Percentiles rank a stretch among this genome's conserved stretches.
These are phyloP conservation scores for Sugiyamaella americana DNA, from an alignment of 805 yeast genomes.

Conservation along the genomic window DNA sequence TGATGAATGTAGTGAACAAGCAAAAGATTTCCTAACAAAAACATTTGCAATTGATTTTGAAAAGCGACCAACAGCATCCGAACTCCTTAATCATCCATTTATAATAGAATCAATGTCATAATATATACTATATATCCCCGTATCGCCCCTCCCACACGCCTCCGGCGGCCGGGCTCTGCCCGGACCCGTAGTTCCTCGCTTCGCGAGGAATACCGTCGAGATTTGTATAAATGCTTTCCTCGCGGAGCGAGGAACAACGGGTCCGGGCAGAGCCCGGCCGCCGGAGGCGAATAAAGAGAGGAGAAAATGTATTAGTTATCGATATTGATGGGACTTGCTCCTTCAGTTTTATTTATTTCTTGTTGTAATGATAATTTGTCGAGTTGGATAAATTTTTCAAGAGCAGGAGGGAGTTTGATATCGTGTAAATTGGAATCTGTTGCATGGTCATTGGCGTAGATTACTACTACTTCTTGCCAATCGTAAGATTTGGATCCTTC, in stretches of 20 bases:
- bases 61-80: conserved; percentile 67
- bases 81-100: conserved; percentile 61
- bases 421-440: conserved; percentile 9
- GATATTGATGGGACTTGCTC: too few species aligned
- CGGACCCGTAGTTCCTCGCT: too few species aligned
- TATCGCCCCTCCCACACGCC: too few species aligned
- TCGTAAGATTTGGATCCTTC: conserved; percentile 17
- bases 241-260: too few species aligned
- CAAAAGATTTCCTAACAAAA: conserved; percentile 55
- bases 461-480: conserved; percentile 22
- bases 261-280: too few species aligned
- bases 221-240: too few species aligned
- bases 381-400: conserved; percentile 10
- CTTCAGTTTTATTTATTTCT: too few species aligned
- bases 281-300: too few species aligned
- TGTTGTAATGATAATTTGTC: conserved; percentile 16
- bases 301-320: too few species aligned
- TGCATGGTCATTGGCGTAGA: conserved; percentile 20
- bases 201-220: too few species aligned
- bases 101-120: conserved; percentile 13
- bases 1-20: conserved; percentile 52
- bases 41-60: conserved; percentile 73
- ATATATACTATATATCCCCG: not conserved
- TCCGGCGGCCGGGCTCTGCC: too few species aligned
- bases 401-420: conserved; percentile 7